Evolutionary conservation across 495 filamentous ascomycete species (phyloP).

Genomic region (Cercophora newfieldiana): DNA sequence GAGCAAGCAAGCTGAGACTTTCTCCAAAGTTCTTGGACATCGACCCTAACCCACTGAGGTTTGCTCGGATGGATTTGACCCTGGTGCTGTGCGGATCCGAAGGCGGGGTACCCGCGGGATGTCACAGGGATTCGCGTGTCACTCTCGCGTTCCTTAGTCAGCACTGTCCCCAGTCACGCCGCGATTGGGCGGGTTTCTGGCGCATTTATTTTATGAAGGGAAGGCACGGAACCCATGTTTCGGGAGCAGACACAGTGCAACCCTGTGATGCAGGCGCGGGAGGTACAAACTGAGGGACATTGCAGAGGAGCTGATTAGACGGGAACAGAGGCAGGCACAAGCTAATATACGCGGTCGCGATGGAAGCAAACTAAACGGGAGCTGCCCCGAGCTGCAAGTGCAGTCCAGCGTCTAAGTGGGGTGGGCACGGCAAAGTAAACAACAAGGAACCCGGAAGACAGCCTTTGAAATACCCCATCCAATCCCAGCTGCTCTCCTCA

Average conservation of each 20-base stretch:
- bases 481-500: constrained; percentile 2
- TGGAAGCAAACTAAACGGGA: neutral
- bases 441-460: constrained; percentile 2
- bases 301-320: neutral
- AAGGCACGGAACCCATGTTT: constrained; percentile 4
- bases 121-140: constrained; percentile 13
- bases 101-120: neutral
- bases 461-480: constrained; percentile 2
- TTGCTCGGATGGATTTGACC: neutral
- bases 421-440: constrained; percentile 26
- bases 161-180: constrained; percentile 10
- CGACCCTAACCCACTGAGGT: neutral
- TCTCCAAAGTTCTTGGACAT: neutral
- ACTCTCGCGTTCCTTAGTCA: constrained; percentile 37
- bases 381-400: neutral
- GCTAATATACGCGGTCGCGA: constrained; percentile 8
- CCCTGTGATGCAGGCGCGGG: constrained; percentile 11
- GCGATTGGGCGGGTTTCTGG: constrained; percentile 11
- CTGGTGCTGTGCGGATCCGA: constrained; percentile 4
- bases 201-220: neutral
- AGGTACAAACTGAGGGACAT: neutral
- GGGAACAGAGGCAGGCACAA: neutral
- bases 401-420: neutral
- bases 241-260: constrained; percentile 10
- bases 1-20: neutral